Percentiles rank a stretch among this genome's conserved stretches.
Conservation (phyloP, 805 yeast genomes). For the Wickerhamomyces tratensis region DNA sequence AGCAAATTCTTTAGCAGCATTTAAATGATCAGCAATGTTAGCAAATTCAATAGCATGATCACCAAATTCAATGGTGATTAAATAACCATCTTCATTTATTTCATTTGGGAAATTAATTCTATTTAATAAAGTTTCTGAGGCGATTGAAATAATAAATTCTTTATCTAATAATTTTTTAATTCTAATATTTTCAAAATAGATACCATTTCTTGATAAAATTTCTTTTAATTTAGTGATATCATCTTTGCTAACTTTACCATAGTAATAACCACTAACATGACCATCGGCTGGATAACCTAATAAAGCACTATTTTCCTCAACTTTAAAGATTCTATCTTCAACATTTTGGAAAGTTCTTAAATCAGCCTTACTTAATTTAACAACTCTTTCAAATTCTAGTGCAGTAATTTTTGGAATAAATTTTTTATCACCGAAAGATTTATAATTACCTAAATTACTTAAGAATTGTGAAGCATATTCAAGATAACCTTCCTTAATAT, state of each 20-base stretch:
- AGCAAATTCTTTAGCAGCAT: constrained; percentile 47
- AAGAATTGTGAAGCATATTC: constrained; percentile 72
- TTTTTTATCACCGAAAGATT: constrained; percentile 83
- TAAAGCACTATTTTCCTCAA: constrained; percentile 36
- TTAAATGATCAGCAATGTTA: constrained; percentile 44
- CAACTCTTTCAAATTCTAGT: constrained; percentile 39
- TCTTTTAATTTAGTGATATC: constrained; percentile 63
- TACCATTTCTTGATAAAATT: constrained; percentile 50
- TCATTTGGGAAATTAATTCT: constrained; percentile 44
- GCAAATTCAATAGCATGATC: constrained; percentile 64
- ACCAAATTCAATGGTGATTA: constrained; percentile 56
- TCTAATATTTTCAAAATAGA: constrained; percentile 77
- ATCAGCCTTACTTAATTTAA: constrained; percentile 27
- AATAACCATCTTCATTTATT: constrained; percentile 28
- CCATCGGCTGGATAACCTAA: constrained; percentile 77
- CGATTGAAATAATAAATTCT: constrained; percentile 54
- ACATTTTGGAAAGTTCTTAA: constrained; percentile 26
- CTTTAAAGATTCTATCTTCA: constrained; percentile 38
- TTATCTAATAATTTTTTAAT: constrained; percentile 43
- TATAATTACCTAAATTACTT: constrained; percentile 68
- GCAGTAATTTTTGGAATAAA: constrained; percentile 58
- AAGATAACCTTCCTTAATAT: constrained; percentile 37
- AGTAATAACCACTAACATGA: constrained; percentile 67
- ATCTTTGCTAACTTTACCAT: constrained; percentile 38
- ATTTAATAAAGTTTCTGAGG: constrained; percentile 48